These are phyloP conservation scores for Haplographium delicatum DNA, from an alignment of 495 filamentous ascomycete species.

Conservation along the genomic window DNA sequence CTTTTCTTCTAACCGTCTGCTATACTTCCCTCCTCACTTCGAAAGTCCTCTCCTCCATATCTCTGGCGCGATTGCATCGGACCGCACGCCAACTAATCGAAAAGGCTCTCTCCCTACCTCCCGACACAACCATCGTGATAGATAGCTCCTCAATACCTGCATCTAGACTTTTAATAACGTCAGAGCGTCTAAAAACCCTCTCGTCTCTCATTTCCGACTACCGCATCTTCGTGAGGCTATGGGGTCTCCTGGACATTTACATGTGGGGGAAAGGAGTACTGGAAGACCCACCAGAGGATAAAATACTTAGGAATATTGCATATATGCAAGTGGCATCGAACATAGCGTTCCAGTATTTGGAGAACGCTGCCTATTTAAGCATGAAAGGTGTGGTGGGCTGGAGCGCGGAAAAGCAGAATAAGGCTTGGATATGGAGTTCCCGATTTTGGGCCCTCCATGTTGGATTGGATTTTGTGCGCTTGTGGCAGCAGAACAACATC, in stretches of 20 bases:
- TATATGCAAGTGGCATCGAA: constrained; percentile 64
- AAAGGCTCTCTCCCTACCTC: constrained; percentile 18
- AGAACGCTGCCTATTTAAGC: constrained; percentile 79
- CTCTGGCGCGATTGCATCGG: constrained; percentile 11
- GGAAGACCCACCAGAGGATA: constrained; percentile 37
- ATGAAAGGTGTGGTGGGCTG: constrained; percentile 60
- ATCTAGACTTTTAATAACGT: constrained; percentile 31
- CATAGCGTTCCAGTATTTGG: constrained; percentile 67
- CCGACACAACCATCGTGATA: constrained; percentile 21
- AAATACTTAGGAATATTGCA: constrained; percentile 36
- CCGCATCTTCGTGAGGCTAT: constrained; percentile 70
- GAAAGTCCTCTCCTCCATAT: constrained; percentile 29
- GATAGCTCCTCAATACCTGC: constrained; percentile 30
- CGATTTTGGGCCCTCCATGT: constrained; percentile 78
- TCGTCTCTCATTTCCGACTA: constrained; percentile 53
- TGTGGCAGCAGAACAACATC: constrained; percentile 34
- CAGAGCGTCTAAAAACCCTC: constrained; percentile 43
- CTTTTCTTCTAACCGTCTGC: constrained; percentile 54
- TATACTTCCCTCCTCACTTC: constrained; percentile 56
- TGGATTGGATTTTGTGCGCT: constrained; percentile 63
- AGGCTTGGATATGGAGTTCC: constrained; percentile 67
- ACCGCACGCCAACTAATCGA: constrained; percentile 15
- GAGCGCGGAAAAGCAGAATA: constrained; percentile 44
- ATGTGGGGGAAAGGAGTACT: constrained; percentile 59
- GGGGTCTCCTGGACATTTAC: constrained; percentile 74